Percentiles rank a stretch among this genome's conserved stretches.
These are phyloP conservation scores for Ceratocystiopsis brevicomis DNA, from an alignment of 2,329 filamentous ascomycete genomes.

Conservation along the genomic window DNA sequence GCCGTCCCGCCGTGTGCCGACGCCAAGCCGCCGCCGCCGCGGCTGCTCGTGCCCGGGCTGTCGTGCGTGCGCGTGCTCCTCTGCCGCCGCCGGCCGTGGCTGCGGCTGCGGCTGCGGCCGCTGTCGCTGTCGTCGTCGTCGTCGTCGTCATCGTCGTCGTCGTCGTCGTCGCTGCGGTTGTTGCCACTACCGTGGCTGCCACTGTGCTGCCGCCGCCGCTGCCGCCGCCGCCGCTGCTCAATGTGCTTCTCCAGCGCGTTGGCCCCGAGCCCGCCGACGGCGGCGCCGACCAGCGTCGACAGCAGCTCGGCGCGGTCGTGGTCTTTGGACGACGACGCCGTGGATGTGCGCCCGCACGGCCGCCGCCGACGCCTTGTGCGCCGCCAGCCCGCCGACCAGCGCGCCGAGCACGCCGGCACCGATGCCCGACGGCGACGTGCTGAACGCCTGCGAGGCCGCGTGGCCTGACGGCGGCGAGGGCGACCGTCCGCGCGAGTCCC, in stretches of 20 bases:
- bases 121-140: constrained; percentile 2
- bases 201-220: background rate
- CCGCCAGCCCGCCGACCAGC: constrained; percentile 34
- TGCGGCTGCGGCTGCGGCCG: background rate
- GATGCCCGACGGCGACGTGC: constrained; percentile 27
- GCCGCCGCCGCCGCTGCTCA: constrained; percentile 19
- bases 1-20: too few relatives aligned
- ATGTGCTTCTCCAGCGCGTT: constrained; percentile 29
- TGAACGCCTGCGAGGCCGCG: constrained; percentile 27
- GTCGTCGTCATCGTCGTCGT: constrained; percentile 6
- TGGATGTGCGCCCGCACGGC: constrained; percentile 12
- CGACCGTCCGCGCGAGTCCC: too few relatives aligned
- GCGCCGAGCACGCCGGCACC: constrained; percentile 34
- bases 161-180: constrained; percentile 18
- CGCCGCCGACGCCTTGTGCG: constrained; percentile 20
- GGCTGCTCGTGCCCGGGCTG: background rate
- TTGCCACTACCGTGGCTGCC: too few relatives aligned
- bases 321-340: constrained; percentile 13
- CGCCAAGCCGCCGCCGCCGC: constrained; percentile 3
- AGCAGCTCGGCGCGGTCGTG: constrained; percentile 18
- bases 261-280: constrained; percentile 34
- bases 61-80: constrained; percentile 2
- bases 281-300: constrained; percentile 33
- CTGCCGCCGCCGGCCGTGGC: constrained; percentile 2
- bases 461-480: too few relatives aligned